Evolutionary conservation across 306 rosid species (phyloP), one percentile per base, ranked within the genome.

Genomic region (Rosa chinensis): DNA sequence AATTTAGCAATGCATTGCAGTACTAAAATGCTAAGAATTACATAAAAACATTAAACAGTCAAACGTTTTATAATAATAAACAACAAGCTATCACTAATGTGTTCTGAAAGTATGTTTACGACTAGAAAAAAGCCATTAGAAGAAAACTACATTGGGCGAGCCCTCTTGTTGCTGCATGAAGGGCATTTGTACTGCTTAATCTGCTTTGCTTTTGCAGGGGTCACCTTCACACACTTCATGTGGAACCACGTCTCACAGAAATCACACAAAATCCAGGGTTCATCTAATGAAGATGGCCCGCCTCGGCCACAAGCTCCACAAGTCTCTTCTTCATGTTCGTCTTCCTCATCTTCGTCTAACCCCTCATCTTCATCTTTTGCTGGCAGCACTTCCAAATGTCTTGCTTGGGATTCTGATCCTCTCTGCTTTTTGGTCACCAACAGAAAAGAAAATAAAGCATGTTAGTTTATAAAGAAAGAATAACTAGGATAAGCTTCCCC

Each of bases 171-270:
- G 84, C 85, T 92, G 96, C 98, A 94, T 52, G 98, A 89, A n/a
- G 98, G 98, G 82, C 98, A 94, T 82, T 94, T 94, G 88, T 94
- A 94, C 70, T 94, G 97, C 89, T 92, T 94, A 68, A 94, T 94
- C 82, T 90, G 97, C 87, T 90, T 92, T 7, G 98, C 98, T 87
- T 89, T 90, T 13, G 98, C 94, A 3, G 97, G 97, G 55, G 97
- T 94, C 84, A 94, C 89, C 91, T 89, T 94, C 86, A 94, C 98
- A 42, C 98, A 94, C 79, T 94, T 94, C 58, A 94, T 94, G 76
- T 94, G 98, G 87, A 92, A 94, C 98, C 98, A 94, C 58, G 81
- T 90, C 92, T 94, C 97, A 3, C 98, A 94, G 14, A 92, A 83
- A 87, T 94, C 98, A 28, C 98, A 94, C 81, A 93, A 92, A 85